A percentile compares a stretch with the other conserved stretches of the same genome.
Evolutionary conservation across 2,329 filamentous ascomycete genomes (phyloP).

Genomic region (Fusarium goolgardi): DNA sequence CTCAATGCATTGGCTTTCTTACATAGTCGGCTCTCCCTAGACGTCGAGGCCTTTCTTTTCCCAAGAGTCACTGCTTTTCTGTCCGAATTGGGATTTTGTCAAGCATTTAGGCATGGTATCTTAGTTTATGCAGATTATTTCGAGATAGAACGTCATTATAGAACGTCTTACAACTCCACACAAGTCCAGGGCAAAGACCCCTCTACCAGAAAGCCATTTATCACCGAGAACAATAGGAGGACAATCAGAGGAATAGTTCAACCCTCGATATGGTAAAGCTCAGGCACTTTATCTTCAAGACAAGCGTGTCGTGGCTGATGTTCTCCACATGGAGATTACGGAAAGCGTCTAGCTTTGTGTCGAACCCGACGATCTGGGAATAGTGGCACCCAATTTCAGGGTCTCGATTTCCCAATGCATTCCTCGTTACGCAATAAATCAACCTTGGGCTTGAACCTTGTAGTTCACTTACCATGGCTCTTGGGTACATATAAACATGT

Average conservation of each 20-base stretch:
- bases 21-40: neutral
- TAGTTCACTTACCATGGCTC: neutral
- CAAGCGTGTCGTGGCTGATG: neutral
- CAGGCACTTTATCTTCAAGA: neutral
- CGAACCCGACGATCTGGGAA: slow-evolving; percentile 11
- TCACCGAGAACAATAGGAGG: neutral
- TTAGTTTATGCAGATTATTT: neutral
- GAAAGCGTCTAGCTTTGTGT: slow-evolving; percentile 12
- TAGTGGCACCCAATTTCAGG: slow-evolving; percentile 3
- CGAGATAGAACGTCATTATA: neutral
- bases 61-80: neutral
- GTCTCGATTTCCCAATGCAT: slow-evolving; percentile 21
- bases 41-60: neutral
- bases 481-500: neutral
- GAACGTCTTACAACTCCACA: neutral
- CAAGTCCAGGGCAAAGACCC: neutral
- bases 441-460: neutral
- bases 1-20: neutral
- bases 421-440: neutral
- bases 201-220: neutral
- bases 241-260: neutral
- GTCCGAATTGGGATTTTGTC: neutral
- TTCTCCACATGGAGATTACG: neutral
- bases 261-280: neutral
- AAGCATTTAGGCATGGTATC: no score